phyloP scores from a whole-genome alignment of 2,329 filamentous ascomycete species.

The Alternaria sp. region DNA sequence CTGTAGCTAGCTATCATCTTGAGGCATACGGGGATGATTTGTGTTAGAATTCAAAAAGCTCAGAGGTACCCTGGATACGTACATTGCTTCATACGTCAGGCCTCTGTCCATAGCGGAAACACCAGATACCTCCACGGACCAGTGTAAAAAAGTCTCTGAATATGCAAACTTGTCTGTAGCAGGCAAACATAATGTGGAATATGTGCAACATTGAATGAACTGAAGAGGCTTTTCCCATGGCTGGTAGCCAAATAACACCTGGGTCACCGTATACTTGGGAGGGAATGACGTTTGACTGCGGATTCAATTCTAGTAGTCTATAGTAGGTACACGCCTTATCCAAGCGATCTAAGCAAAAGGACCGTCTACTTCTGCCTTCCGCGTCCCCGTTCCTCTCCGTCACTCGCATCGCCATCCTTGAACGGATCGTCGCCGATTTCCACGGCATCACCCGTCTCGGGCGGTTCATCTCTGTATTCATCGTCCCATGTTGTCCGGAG shows the following conservation, averaged over 20 bases:
- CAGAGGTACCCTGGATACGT: background rate
- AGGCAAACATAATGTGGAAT: background rate
- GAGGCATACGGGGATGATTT: background rate
- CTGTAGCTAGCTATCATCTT: background rate
- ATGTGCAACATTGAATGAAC: background rate
- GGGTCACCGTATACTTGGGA: background rate
- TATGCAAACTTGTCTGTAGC: background rate
- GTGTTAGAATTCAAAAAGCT: fast-evolving
- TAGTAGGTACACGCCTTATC: background rate
- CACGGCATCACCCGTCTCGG: constrained; percentile 49
- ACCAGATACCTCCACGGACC: background rate
- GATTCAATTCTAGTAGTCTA: background rate
- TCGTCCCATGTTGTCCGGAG: constrained; percentile 57
- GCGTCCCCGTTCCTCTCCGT: constrained; percentile 25
- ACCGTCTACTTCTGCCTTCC: constrained; percentile 6
- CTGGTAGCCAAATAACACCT: background rate
- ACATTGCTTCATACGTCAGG: background rate
- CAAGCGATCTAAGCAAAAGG: background rate
- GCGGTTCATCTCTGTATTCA: constrained; percentile 52
- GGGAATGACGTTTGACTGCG: background rate
- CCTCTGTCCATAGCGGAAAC: background rate
- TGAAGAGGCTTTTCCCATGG: background rate
- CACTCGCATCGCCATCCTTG: constrained; percentile 48
- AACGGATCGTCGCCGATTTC: constrained; percentile 53
- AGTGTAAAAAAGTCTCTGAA: background rate